These are phyloP conservation scores for Raddia guianensis DNA, from an alignment of 176 grass and related monocot species.

Conservation along the genomic window DNA sequence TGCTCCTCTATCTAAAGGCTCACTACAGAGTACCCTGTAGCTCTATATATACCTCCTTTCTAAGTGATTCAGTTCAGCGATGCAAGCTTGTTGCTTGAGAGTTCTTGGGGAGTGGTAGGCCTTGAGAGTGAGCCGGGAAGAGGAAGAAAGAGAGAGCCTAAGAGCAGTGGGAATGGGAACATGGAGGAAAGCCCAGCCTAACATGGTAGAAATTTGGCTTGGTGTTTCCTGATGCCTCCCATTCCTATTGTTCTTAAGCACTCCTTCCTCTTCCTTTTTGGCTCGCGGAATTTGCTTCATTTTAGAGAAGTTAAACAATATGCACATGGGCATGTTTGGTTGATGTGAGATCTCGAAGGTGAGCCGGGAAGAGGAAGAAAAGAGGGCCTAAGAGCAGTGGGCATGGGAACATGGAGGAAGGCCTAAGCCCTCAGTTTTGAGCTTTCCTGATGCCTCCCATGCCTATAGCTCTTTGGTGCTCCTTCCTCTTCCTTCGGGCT, in stretches of 20 bases:
- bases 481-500: conserved; percentile 35
- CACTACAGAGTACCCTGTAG: background rate
- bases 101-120: background rate
- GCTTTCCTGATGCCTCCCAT: conserved; percentile 46
- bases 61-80: background rate
- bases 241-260: conserved; percentile 35
- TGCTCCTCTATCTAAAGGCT: background rate
- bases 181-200: conserved; percentile 41
- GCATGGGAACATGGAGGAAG: conserved; percentile 43
- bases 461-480: conserved; percentile 29
- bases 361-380: conserved; percentile 34
- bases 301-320: background rate
- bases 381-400: conserved; percentile 37
- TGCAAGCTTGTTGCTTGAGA: background rate
- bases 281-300: background rate
- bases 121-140: conserved; percentile 36
- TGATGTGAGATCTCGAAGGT: background rate
- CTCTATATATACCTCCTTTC: conserved; percentile 26
- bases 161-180: conserved; percentile 54
- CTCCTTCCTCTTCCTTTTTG: conserved; percentile 39
- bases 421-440: background rate
- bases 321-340: background rate
- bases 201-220: conserved; percentile 5
- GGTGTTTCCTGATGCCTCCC: conserved; percentile 40
- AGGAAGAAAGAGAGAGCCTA: conserved; percentile 43